Base-by-base conservation (phyloP, 495 filamentous ascomycete species). In the Aspergillus nanangensis region DNA sequence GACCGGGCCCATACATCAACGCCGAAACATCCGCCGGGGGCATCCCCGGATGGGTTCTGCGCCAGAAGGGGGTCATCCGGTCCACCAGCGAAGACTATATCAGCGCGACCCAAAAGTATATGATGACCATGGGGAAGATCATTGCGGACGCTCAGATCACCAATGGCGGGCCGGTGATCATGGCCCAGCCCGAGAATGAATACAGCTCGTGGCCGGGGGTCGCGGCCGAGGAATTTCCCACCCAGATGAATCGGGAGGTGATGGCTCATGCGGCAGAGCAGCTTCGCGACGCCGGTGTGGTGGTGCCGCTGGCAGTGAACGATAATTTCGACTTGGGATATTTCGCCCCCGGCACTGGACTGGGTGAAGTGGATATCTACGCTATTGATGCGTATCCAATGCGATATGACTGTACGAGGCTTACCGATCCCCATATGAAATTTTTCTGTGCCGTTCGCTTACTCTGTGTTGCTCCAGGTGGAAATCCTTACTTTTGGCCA, bases 131-230 rank as follows among this genome's bases (percentile, higher is more conserved):
- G 45, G 75, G 73, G 13, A 56, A 61, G 20, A 75, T 81, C 13
- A 80, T 90, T 48, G 81, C 83, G 7, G 71, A 74, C 14, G 79
- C 77, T 1, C 83, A 88, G 52, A 84, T 88, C 44, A 86, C 82
- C 1, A 81, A 87, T 50, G 84, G 80, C 3, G 85, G 86, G 1
- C 83, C 82, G 0, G 73, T 89, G 2, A 85, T 88, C 38, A 61
- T 88, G 8, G 62, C 83, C 10, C 86, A 89, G 60, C 83, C 83
- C 0, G 86, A 89, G 57, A 88, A 88, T 53, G 83, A 87, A 51
- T 86, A 84, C 21, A 45, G 50, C 15, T 51, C 45, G 10, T 60
- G 53, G 47, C 50, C 56, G 68, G 71, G 4, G 27, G 53, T 21
- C 56, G 52, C 14, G 44, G 29, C 11, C 24, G 47, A 63, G 8